phyloP scores from a whole-genome alignment of 1,139 yeast genomes.

The Yamadazyma songkhlaensis region DNA sequence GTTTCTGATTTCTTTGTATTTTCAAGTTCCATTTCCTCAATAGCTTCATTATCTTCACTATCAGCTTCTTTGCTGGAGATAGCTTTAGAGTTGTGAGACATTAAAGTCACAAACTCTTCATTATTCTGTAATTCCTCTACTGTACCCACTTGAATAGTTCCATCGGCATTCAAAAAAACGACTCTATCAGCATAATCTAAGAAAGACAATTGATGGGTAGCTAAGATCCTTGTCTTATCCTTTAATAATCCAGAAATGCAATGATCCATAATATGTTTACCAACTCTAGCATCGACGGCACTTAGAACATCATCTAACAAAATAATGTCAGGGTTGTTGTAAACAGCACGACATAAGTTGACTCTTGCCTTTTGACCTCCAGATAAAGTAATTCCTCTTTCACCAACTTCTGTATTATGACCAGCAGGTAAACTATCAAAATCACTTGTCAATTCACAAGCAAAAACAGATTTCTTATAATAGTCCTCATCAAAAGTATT shows the following conservation, averaged over 20 bases:
- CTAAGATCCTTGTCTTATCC: conserved; percentile 39
- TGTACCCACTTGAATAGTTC: conserved; percentile 27
- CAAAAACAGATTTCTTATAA: conserved; percentile 27
- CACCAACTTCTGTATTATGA: conserved; percentile 47
- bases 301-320: conserved; percentile 47
- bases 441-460: conserved; percentile 36
- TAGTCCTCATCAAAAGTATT: conserved; percentile 20
- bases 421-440: conserved; percentile 39
- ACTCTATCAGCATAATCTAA: conserved; percentile 39
- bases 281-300: conserved; percentile 52
- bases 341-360: conserved; percentile 45
- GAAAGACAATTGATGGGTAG: conserved; percentile 46
- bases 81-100: conserved; percentile 15
- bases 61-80: background rate
- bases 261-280: conserved; percentile 39
- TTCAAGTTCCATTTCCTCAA: conserved; percentile 15
- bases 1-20: conserved; percentile 15
- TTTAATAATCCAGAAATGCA: conserved; percentile 33
- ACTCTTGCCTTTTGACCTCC: conserved; percentile 52
- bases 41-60: conserved; percentile 17
- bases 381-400: conserved; percentile 45
- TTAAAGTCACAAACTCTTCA: conserved; percentile 12
- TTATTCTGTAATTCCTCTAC: conserved; percentile 33
- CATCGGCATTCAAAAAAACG: conserved; percentile 35
- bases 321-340: conserved; percentile 36